Conservation (phyloP, 2,329 filamentous ascomycete genomes). For the Xylaria sp. region DNA sequence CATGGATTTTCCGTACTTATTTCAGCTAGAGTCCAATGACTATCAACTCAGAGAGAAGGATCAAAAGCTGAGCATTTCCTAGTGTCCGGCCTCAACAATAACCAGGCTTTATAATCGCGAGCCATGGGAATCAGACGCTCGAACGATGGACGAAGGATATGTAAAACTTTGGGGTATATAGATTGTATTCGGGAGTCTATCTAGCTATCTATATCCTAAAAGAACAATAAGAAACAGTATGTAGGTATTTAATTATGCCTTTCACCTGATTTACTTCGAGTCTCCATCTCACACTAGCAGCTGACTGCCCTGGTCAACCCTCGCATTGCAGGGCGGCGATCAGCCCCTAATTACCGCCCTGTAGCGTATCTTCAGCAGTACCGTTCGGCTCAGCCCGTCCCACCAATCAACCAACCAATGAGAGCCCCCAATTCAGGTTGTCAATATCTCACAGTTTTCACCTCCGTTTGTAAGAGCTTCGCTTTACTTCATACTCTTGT, state of each 20-base stretch:
- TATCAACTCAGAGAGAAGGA: no score
- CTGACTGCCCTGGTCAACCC: neutral
- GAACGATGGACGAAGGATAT: neutral
- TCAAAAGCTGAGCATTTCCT: no score
- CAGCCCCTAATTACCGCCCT: neutral
- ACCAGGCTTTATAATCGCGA: neutral
- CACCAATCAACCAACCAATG: slow-evolving; percentile 10
- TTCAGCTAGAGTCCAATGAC: no score
- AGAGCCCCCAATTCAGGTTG: slow-evolving; percentile 3
- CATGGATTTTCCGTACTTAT: no score
- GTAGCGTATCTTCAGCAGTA: neutral
- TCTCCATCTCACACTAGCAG: neutral
- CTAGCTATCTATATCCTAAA: neutral
- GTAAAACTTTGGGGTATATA: neutral
- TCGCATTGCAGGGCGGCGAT: neutral
- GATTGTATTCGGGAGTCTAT: neutral
- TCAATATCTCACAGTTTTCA: slow-evolving; percentile 23
- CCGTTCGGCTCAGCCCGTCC: neutral
- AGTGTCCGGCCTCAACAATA: no score
- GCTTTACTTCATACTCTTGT: neutral
- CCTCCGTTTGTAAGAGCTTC: slow-evolving; percentile 3
- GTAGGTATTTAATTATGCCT: neutral
- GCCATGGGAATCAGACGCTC: neutral
- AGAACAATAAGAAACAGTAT: neutral
- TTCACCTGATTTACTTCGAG: neutral